Base-by-base conservation (phyloP, 140 eudicot species). In the Ambrosia hybrid region DNA sequence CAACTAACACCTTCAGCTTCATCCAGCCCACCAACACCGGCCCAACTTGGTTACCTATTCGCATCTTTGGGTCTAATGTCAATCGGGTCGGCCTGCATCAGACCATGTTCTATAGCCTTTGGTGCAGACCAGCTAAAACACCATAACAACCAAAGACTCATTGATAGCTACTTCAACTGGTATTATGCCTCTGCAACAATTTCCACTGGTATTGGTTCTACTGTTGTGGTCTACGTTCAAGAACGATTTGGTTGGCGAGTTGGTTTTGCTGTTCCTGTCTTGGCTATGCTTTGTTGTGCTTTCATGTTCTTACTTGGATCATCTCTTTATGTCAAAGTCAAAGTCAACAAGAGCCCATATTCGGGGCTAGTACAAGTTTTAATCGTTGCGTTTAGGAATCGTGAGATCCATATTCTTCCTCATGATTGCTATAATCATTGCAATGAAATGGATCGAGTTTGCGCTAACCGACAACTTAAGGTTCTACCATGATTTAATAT, bases 61-160 rank as follows among this genome's bases (percentile, higher is more conserved):
- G 12, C 57, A 11, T 71, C 81, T 4, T 78, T 86, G 51, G 86
- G 78, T 65, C 77, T 86, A 49, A 80, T 86, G 62, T 78, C 88
- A 0, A 65, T 83, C 21, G 91, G 86, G 38, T 81, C 82, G 5
- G 88, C 84, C 34, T 80, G 86, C 52, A 79, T 86, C 57, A 65
- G 86, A 65, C 88, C 88, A 10, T 86, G 91, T 65, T 80, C 88
- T 21, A 73, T 83, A 38, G 88, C 88, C 37, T 86, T 86, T 17
- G 88, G 88, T 33, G 91, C 84, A 30, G 91, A 86, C 82, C 91
- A 86, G 59, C 61, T 80, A 4, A 63, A 67, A 51, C 59, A 72
- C 57, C 78, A 65, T 5, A 49, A 86, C 74, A 80, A 75, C 51
- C 84, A 78, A 13, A 75, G 83, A 77, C 67, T 70, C 79, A 43